A percentile compares a stretch with the other conserved stretches of the same genome.
Evolutionary conservation across 768 basidiomycete genomes (phyloP).

Genomic region (Clitopilus passeckerianus): DNA sequence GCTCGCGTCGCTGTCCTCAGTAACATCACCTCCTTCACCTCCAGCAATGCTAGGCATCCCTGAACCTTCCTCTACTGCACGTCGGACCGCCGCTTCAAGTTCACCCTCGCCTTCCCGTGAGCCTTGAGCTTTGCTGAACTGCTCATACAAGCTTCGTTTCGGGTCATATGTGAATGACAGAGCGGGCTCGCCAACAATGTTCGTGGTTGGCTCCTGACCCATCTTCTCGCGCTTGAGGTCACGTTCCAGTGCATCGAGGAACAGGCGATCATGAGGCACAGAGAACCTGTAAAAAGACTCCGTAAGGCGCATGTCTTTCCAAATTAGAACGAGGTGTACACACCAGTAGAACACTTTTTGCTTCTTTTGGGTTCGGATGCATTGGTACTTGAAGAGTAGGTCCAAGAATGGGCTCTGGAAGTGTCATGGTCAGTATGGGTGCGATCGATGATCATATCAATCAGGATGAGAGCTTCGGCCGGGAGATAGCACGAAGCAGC

Average conservation of each 20-base stretch:
- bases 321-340: conserved; percentile 17
- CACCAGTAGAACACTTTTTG: conserved; percentile 99
- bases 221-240: conserved; percentile 95
- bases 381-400: conserved; percentile 92
- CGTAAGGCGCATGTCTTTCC: background rate
- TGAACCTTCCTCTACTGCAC: conserved; percentile 23
- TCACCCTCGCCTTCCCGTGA: conserved; percentile 37
- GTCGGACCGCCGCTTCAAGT: conserved; percentile 28
- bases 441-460: conserved; percentile 3
- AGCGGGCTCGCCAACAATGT: conserved; percentile 72
- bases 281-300: conserved; percentile 67
- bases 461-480: conserved; percentile 2
- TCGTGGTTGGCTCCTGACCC: conserved; percentile 81
- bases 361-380: conserved; percentile 97
- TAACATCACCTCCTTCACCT: conserved; percentile 14
- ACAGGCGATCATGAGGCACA: conserved; percentile 94
- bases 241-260: conserved; percentile 93
- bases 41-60: conserved; percentile 8
- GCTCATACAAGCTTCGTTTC: conserved; percentile 81
- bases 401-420: conserved; percentile 88
- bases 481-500: background rate
- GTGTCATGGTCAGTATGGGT: conserved; percentile 30
- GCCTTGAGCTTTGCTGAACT: conserved; percentile 56
- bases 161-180: conserved; percentile 86
- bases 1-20: conserved; percentile 20